Conservation (phyloP, 495 filamentous ascomycete genomes). For the Daldinia loculata region DNA sequence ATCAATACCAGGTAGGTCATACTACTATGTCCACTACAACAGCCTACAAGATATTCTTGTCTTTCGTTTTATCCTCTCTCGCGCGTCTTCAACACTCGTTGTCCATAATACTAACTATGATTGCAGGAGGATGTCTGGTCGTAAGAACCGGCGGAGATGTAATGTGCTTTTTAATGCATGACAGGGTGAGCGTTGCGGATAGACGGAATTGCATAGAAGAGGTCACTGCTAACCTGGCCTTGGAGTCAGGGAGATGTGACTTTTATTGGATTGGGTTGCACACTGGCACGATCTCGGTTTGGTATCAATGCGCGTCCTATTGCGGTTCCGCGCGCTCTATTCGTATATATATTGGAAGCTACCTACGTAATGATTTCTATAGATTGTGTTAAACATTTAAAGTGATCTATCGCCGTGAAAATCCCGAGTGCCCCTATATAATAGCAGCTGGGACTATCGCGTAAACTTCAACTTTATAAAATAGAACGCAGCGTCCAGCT, state of each 20-base stretch:
- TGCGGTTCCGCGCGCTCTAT: conserved; percentile 23
- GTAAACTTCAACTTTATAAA: not conserved
- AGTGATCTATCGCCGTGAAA: not conserved
- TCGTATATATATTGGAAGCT: conserved; percentile 40
- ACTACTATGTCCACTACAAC: not conserved
- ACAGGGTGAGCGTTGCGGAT: conserved; percentile 38
- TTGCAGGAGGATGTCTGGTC: conserved; percentile 87
- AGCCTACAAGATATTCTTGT: not conserved
- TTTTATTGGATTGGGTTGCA: conserved; percentile 34
- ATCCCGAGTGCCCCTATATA: not conserved
- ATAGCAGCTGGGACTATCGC: no score
- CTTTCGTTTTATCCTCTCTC: not conserved
- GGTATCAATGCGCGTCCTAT: conserved; percentile 32
- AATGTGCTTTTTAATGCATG: conserved; percentile 37
- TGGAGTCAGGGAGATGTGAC: conserved; percentile 39
- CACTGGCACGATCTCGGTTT: conserved; percentile 28
- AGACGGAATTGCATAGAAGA: conserved; percentile 42
- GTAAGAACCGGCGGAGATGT: conserved; percentile 50
- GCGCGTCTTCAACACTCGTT: not conserved
- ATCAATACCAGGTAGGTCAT: conserved; percentile 86
- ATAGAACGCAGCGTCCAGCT: not conserved
- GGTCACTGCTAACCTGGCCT: conserved; percentile 30
- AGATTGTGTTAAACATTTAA: conserved; percentile 29
- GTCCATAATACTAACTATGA: conserved; percentile 37
- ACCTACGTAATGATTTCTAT: conserved; percentile 41